Percentiles rank a stretch among this genome's conserved stretches.
These are phyloP conservation scores for Penicillium sp. DNA, from an alignment of 2,329 filamentous ascomycete genomes.

Conservation along the genomic window DNA sequence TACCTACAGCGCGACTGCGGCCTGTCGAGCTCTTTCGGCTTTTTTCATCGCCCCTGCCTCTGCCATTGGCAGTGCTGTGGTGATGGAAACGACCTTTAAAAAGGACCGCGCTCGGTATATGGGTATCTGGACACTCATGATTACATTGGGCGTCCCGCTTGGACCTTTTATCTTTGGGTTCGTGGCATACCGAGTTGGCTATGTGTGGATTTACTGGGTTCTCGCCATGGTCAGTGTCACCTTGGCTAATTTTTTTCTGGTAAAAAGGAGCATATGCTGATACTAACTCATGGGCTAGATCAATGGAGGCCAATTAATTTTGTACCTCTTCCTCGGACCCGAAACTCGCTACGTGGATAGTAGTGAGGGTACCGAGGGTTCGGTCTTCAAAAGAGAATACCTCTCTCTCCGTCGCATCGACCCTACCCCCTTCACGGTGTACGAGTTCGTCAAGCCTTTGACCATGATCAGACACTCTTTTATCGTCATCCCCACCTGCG, in stretches of 20 bases:
- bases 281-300: conserved; percentile 36
- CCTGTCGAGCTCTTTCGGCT: conserved; percentile 52
- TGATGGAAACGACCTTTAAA: conserved; percentile 60
- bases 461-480: conserved; percentile 48
- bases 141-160: conserved; percentile 51
- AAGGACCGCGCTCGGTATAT: conserved; percentile 56
- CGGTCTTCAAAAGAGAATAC: conserved; percentile 47
- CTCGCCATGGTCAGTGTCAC: conserved; percentile 52
- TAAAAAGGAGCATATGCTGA: background rate
- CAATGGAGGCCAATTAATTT: conserved; percentile 57
- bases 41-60: conserved; percentile 59
- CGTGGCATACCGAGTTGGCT: conserved; percentile 55
- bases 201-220: conserved; percentile 61
- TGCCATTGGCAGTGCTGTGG: conserved; percentile 58
- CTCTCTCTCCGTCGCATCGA: conserved; percentile 54
- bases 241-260: background rate
- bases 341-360: conserved; percentile 54
- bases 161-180: conserved; percentile 40
- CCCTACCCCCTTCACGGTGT: conserved; percentile 47
- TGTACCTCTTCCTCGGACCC: conserved; percentile 56
- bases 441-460: conserved; percentile 56
- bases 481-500: conserved; percentile 53
- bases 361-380: conserved; percentile 24
- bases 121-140: conserved; percentile 57
- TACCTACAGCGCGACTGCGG: conserved; percentile 51